Evolutionary conservation across 2,329 filamentous ascomycete species (phyloP).

Genomic region (Alternaria burnsii): DNA sequence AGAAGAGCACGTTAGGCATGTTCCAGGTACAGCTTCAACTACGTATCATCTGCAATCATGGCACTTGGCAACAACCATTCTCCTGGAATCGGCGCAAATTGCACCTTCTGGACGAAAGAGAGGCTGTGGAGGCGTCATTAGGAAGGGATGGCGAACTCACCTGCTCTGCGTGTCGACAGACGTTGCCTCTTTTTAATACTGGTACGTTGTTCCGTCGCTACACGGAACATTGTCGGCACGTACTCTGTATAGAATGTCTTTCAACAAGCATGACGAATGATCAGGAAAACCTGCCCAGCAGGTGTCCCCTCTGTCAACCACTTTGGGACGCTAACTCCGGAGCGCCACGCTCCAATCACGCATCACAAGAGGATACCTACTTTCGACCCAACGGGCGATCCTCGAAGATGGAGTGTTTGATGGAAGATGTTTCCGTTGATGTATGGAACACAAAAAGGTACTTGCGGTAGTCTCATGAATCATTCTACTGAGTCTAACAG

Average conservation of each 20-base stretch:
- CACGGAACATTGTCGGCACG: constrained; percentile 39
- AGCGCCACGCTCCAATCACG: neutral
- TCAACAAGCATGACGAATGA: constrained; percentile 26
- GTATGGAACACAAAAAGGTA: constrained; percentile 42
- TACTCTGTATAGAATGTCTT: constrained; percentile 49
- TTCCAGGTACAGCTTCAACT: constrained; percentile 60
- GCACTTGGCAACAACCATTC: constrained; percentile 58
- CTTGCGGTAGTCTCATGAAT: too few species aligned
- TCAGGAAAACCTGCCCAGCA: constrained; percentile 9
- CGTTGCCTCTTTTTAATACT: constrained; percentile 30
- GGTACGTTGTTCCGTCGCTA: constrained; percentile 35
- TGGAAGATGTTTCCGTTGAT: constrained; percentile 43
- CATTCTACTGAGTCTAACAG: too few species aligned
- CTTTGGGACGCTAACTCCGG: constrained; percentile 17
- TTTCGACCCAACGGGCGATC: constrained; percentile 42
- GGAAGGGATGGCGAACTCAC: constrained; percentile 39
- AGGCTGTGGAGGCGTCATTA: constrained; percentile 41
- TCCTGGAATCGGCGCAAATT: constrained; percentile 53
- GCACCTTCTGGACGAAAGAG: constrained; percentile 47
- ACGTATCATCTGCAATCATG: constrained; percentile 61
- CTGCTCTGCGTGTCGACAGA: constrained; percentile 43
- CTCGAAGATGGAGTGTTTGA: constrained; percentile 48
- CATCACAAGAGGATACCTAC: constrained; percentile 35
- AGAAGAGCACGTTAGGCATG: constrained; percentile 53
- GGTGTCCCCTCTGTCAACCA: constrained; percentile 36